These are phyloP conservation scores for Mycosphaerella arachidis DNA, from an alignment of 2,329 filamentous ascomycete species.

Conservation along the genomic window DNA sequence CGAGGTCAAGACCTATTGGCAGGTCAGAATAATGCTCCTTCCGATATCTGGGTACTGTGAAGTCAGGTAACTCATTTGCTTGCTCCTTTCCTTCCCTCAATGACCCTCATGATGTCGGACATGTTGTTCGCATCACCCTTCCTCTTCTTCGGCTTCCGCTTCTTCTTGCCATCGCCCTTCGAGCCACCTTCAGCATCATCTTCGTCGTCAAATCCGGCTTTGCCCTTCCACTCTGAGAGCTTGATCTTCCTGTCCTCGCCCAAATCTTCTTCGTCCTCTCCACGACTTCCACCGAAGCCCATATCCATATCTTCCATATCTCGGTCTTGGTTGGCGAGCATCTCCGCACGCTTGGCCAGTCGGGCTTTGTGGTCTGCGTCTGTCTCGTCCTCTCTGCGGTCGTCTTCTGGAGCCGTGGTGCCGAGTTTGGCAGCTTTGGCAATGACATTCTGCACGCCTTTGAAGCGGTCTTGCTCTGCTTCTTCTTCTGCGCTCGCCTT, in stretches of 20 bases:
- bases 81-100: slow-evolving; percentile 29
- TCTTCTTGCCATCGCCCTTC: slow-evolving; percentile 64
- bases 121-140: slow-evolving; percentile 39
- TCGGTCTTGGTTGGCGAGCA: slow-evolving; percentile 67
- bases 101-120: slow-evolving; percentile 32
- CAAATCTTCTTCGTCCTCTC: slow-evolving; percentile 78
- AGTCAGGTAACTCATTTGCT: slow-evolving; percentile 23
- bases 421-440: slow-evolving; percentile 64
- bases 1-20: not conserved
- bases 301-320: slow-evolving; percentile 91
- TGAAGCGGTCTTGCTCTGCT: slow-evolving; percentile 22
- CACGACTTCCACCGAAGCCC: slow-evolving; percentile 83
- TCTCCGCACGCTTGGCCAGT: slow-evolving; percentile 57
- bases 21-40: not conserved
- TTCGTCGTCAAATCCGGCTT: slow-evolving; percentile 49
- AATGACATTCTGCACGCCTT: slow-evolving; percentile 43
- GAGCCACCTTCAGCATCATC: slow-evolving; percentile 51
- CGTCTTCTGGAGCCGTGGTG: slow-evolving; percentile 43
- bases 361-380: slow-evolving; percentile 59
- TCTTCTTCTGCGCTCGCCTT: slow-evolving; percentile 12
- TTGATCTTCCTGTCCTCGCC: slow-evolving; percentile 54
- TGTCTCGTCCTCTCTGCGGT: slow-evolving; percentile 36
- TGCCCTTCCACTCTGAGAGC: slow-evolving; percentile 58
- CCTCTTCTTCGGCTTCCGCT: slow-evolving; percentile 67
- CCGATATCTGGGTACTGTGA: not conserved